Evolutionary conservation across 768 basidiomycete genomes (phyloP).

Genomic region (Albatrellus ellisii): DNA sequence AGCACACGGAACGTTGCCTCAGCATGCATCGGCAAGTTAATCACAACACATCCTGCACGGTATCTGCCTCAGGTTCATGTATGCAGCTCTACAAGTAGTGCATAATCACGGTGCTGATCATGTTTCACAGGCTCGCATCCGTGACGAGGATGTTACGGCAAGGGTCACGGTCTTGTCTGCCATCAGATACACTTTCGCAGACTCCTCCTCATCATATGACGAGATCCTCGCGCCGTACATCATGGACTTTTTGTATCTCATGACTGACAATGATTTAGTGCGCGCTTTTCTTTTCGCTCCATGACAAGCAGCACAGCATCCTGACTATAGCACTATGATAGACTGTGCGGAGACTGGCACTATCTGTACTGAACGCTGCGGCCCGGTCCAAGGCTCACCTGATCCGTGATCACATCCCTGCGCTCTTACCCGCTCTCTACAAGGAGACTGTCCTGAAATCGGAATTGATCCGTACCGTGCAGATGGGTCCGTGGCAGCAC

Average conservation of each 20-base stretch:
- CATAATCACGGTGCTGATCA: conserved; percentile 2
- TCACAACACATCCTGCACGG: conserved; percentile 78
- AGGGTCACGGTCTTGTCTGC: conserved; percentile 87
- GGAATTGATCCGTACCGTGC: conserved; percentile 75
- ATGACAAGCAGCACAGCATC: not conserved
- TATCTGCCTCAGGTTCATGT: conserved; percentile 92
- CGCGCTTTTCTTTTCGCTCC: conserved; percentile 15
- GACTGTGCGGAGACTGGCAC: conserved; percentile 82
- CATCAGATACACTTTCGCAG: conserved; percentile 83
- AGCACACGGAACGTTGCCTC: conserved; percentile 90
- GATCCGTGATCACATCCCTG: conserved; percentile 68
- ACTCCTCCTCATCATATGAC: conserved; percentile 76
- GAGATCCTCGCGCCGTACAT: conserved; percentile 81
- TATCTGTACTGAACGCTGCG: conserved; percentile 88
- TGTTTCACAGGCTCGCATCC: conserved; percentile 42
- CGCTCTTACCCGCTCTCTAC: conserved; percentile 74
- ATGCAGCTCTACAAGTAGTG: conserved; percentile 16
- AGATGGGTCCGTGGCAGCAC: conserved; percentile 97
- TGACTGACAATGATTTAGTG: conserved; percentile 83
- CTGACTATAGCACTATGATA: conserved; percentile 20
- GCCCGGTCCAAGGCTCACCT: conserved; percentile 91
- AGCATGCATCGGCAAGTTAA: conserved; percentile 91
- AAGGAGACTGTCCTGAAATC: conserved; percentile 72
- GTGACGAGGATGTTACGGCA: conserved; percentile 53
- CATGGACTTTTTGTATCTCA: conserved; percentile 82